Evolutionary conservation across 1,284 basidiomycete genomes (phyloP), one percentile per base, ranked within the genome.

Genomic region (Serendipita sp.): DNA sequence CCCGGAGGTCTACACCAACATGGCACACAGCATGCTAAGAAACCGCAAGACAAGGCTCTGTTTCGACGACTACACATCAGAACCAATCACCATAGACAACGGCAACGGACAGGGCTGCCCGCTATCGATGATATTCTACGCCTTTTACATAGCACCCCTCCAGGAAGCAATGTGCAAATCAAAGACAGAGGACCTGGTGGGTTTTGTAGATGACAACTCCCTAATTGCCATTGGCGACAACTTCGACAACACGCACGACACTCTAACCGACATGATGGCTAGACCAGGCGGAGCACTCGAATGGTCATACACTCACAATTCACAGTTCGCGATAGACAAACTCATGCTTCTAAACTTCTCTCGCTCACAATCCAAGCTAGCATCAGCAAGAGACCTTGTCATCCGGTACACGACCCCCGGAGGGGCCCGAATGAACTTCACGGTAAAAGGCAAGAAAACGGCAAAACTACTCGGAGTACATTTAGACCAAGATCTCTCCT

Each of bases 401-500:
- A 58, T 32, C 53, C 53, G 32, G 8, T 30, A 49, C 15, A 5
- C n/a, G 30, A 10, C 30, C 8, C 15, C 15, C 3, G 30, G 13
- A 8, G 5, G 15, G n/a, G 10, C 22, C 30, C 53, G 10, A 58
- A 10, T 15, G 6, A 17, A 58, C 17, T 38, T 32, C 22, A 30
- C 30, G 15, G 30, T 49, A 5, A 5, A 49, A n/a, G 15, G 22
- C 53, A 6, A 8, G 10, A 26, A 17, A 49, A 61, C 10, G 10
- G 15, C 41, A n/a, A 74, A 73, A 50, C 73, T 73, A 60, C 68
- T 77, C 1, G 75, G 76, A 0, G 67, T 77, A 0, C 47, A 70
- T 4, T 13, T 78, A 0, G 75, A 78, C 66, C 66, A 69, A 2
- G 45, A 70, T 3, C 71, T 78, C 2, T 53, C 64, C 0, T 78